Percentiles rank a stretch among this genome's conserved stretches.
Conservation (phyloP, 2,329 filamentous ascomycete species). For the Venturia carpophila region DNA sequence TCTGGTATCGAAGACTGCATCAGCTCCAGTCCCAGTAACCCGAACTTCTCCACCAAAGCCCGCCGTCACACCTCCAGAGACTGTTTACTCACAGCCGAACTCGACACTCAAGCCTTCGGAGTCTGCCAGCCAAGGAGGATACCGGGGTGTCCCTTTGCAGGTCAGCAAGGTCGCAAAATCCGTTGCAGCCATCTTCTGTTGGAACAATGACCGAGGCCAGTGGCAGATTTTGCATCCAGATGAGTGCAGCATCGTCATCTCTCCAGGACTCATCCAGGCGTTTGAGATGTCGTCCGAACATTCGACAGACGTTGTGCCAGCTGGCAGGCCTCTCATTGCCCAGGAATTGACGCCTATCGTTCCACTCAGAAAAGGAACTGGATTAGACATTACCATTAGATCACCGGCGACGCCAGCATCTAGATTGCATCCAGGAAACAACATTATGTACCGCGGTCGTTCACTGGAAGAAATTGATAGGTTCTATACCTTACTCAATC, state of each 20-base stretch:
- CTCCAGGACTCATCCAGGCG: conserved; percentile 57
- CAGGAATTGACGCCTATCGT: conserved; percentile 88
- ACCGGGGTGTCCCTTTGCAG: conserved; percentile 43
- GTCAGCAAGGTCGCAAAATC: conserved; percentile 45
- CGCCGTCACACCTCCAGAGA: conserved; percentile 1
- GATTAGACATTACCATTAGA: conserved; percentile 86
- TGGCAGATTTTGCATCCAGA: conserved; percentile 56
- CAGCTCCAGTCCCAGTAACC: background rate
- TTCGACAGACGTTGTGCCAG: conserved; percentile 24
- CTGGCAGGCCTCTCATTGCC: conserved; percentile 50
- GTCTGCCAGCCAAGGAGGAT: conserved; percentile 70
- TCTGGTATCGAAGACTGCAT: background rate
- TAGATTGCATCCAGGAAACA: conserved; percentile 57
- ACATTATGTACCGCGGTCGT: conserved; percentile 84
- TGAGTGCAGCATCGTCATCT: conserved; percentile 56
- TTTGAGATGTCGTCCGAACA: conserved; percentile 48
- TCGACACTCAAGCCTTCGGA: conserved; percentile 61
- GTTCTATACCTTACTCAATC: conserved; percentile 80
- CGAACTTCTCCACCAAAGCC: background rate
- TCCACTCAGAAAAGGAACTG: conserved; percentile 80
- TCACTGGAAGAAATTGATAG: conserved; percentile 69
- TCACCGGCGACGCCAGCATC: conserved; percentile 72
- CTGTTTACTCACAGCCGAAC: conserved; percentile 38
- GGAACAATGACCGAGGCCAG: conserved; percentile 50
- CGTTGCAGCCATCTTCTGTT: conserved; percentile 54